Base-by-base conservation (phyloP, 2,329 filamentous ascomycete genomes). In the Curvularia hawaiiensis region DNA sequence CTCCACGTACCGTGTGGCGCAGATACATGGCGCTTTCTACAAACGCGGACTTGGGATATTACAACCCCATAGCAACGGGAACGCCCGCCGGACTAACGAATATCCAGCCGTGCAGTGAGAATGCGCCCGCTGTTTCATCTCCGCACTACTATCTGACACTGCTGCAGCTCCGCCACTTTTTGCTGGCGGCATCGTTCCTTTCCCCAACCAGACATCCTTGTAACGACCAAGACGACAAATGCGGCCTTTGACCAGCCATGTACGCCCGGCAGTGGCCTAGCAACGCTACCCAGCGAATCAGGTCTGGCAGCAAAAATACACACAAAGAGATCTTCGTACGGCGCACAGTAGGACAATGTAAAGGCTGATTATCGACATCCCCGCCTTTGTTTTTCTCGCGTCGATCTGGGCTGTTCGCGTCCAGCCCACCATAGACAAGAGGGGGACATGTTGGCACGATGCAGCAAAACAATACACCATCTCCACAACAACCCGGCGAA, bases 191-290 rank as follows among this genome's bases (percentile, higher is more conserved):
- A 55, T 54, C 56, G 33, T 43, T 24, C 14, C 7, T 28, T 40
- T 24, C 54, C 44, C 28, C 6, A 52, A 47, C 33, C 20, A 43
- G 38, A 45, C 8, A 30, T 16, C 28, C 54, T 33, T 54, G 35
- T 38, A 48, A 54, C 43, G 4, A 47, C 39, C 40, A 58, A 49
- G 51, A 49, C 55, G 33, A 55, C 12, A 44, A 55, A 51, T 43
- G 35, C 47, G 47, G 22, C 52, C 31, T n/a, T 50, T 18, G 14
- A 41, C 50, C 56, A 39, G 50, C 49, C 39, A 39, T 44, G 41
- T 51, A 43, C 49, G 40, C 33, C 49, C 35, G 31, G 43, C 38
- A 41, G 46, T n/a, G 35, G 28, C 35, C 49, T 38, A 49, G 30
- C 18, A 30, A 35, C n/a, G 28, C 41, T 12, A 24, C 35, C 3